Base-by-base conservation (phyloP, 257 asterid genomes). In the Solanum pennellii region DNA sequence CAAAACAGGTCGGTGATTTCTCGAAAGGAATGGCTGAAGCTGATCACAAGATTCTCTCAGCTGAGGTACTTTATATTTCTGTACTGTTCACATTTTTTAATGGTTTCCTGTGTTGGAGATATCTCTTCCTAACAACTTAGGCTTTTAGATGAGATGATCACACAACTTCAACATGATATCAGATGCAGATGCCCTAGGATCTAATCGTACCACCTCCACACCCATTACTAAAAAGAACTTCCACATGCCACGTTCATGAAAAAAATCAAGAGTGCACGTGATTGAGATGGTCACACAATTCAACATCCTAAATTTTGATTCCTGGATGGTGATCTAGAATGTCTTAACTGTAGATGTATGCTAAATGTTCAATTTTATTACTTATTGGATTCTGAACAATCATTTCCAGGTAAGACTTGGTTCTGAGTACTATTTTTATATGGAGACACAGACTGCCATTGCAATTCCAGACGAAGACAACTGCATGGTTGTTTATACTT, bases 381-480 rank as follows among this genome's bases (percentile, higher is more conserved):
- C 42, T 69, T 29, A 71, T 16, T 71, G 13, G 15, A 71, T 71
- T 71, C 1, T 37, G 83, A 69, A 39, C 45, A 37, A 47, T 88
- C 74, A 73, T 87, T 23, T 91, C 77, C 92, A 93, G 97, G 88
- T 95, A 59, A 91, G 89, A 82, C 92, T 95, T 39, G 93, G 93
- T 42, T 95, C 97, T 25, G 95, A 94, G 79, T 92, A 95, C 92
- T 90, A 92, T 88, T 95, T 93, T 86, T 95, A 95, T 83, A 93
- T 95, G 96, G 98, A 95, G 90, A 91, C 95, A 3, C 98, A 95
- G 90, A 89, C 96, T 47, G 94, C 96, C 18, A 94, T 95, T 79
- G 97, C 98, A 21, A 65, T 95, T 72, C 98, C 98, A 27, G 98
- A 95, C 87, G 98, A 74, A 74, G 49, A 74, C 31, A 74, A 74